phyloP scores from a whole-genome alignment of 768 basidiomycete species.

The Pilatotrama ljubarskyi region DNA sequence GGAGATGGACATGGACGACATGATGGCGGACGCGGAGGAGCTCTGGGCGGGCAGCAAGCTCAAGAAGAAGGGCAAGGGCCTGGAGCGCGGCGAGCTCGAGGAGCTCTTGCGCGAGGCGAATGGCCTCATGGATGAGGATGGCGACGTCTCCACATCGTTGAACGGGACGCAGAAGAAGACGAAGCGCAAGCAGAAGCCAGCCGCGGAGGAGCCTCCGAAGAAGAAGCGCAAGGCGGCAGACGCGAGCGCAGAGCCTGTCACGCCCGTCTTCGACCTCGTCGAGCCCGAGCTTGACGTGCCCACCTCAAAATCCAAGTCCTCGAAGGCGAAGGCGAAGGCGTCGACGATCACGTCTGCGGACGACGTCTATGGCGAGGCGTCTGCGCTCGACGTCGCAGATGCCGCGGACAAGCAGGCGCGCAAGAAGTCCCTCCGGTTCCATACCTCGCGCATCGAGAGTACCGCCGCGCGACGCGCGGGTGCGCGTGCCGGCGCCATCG shows the following conservation, averaged over 20 bases:
- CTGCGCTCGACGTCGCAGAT: slow-evolving; percentile 67
- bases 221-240: slow-evolving; percentile 57
- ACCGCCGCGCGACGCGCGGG: slow-evolving; percentile 72
- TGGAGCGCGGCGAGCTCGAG: slow-evolving; percentile 52
- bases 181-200: slow-evolving; percentile 21
- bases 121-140: slow-evolving; percentile 11
- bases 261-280: slow-evolving; percentile 70
- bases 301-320: slow-evolving; percentile 35
- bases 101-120: slow-evolving; percentile 57
- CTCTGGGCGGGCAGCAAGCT: slow-evolving; percentile 20
- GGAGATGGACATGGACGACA: slow-evolving; percentile 18
- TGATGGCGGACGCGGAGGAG: slow-evolving; percentile 19
- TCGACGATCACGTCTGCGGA: slow-evolving; percentile 67
- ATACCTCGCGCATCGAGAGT: slow-evolving; percentile 88
- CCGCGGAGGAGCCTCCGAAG: slow-evolving; percentile 45
- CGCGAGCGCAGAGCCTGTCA: slow-evolving; percentile 15
- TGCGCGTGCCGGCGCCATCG: slow-evolving; percentile 67
- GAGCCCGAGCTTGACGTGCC: slow-evolving; percentile 68
- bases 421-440: slow-evolving; percentile 85
- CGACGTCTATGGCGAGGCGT: slow-evolving; percentile 75
- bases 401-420: slow-evolving; percentile 81
- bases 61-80: slow-evolving; percentile 21
- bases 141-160: slow-evolving; percentile 19
- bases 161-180: slow-evolving; percentile 28
- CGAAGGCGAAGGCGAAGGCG: slow-evolving; percentile 23